Conservation (phyloP, 768 basidiomycete species). For the Tricholoma matsutake region DNA sequence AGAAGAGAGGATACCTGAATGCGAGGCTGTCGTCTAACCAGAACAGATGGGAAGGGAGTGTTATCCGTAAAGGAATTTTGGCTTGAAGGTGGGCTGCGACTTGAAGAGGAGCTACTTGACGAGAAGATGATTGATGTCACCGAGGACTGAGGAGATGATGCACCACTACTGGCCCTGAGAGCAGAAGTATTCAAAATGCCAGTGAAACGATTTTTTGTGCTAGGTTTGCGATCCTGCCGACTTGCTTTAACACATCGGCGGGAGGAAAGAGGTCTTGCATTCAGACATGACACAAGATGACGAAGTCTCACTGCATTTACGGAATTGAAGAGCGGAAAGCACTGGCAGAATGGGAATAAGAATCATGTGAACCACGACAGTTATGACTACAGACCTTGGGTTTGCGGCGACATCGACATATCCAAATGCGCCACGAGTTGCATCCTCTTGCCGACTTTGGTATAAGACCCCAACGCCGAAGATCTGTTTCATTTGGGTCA, state of each 20-base stretch:
- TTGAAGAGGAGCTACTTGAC: slow-evolving; percentile 35
- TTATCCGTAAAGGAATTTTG: slow-evolving; percentile 35
- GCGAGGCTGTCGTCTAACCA: slow-evolving; percentile 42
- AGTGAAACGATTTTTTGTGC: slow-evolving; percentile 1
- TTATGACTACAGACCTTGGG: slow-evolving; percentile 21
- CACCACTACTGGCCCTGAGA: slow-evolving; percentile 30
- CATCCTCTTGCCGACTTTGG: slow-evolving; percentile 10
- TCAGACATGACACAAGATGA: slow-evolving; percentile 26
- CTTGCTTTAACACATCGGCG: slow-evolving; percentile 23
- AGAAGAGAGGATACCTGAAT: slow-evolving; percentile 60
- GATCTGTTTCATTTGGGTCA: slow-evolving; percentile 5
- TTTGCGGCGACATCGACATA: slow-evolving; percentile 15
- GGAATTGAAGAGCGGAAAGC: slow-evolving; percentile 12
- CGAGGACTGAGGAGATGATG: slow-evolving; percentile 49
- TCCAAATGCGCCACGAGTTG: slow-evolving; percentile 14
- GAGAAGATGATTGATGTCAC: slow-evolving; percentile 37
- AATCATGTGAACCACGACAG: slow-evolving; percentile 10
- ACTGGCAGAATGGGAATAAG: slow-evolving; percentile 17
- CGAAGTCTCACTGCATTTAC: slow-evolving; percentile 16
- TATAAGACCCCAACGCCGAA: slow-evolving; percentile 6
- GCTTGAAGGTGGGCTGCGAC: slow-evolving; percentile 42
- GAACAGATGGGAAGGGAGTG: slow-evolving; percentile 35
- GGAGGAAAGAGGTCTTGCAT: slow-evolving; percentile 20
- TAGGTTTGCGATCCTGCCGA: slow-evolving; percentile 2
- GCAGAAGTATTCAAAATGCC: background rate